Percentiles rank a stretch among this genome's conserved stretches.
These are phyloP conservation scores for Aristolochia fimbriata DNA, from an alignment of 164 flowering plant genomes.

Conservation along the genomic window DNA sequence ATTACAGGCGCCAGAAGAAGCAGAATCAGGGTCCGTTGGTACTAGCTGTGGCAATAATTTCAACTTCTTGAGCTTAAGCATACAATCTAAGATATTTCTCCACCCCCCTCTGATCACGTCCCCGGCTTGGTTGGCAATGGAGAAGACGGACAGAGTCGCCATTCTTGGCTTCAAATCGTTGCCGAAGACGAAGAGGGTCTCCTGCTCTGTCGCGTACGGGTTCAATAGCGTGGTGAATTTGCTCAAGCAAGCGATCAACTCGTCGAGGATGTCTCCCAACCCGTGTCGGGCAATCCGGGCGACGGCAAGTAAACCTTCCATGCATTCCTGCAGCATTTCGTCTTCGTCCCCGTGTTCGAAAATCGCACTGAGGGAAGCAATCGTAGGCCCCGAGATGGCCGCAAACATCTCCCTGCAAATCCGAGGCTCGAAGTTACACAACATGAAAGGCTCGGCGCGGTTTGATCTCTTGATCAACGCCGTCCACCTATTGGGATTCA, in stretches of 20 bases:
- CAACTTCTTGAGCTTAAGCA: slow-evolving; percentile 71
- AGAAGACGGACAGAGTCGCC: slow-evolving; percentile 86
- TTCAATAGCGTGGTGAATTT: slow-evolving; percentile 79
- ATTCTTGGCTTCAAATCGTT: slow-evolving; percentile 75
- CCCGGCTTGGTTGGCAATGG: slow-evolving; percentile 65
- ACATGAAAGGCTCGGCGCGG: slow-evolving; percentile 26
- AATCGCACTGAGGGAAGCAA: slow-evolving; percentile 60
- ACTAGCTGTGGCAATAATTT: slow-evolving; percentile 77
- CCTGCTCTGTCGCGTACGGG: slow-evolving; percentile 85
- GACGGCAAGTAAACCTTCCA: slow-evolving; percentile 61
- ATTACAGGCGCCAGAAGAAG: slow-evolving; percentile 20
- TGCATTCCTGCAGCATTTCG: slow-evolving; percentile 61
- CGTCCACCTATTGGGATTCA: slow-evolving; percentile 70
- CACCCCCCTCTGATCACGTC: slow-evolving; percentile 66
- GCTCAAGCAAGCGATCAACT: slow-evolving; percentile 67
- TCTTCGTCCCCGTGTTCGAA: slow-evolving; percentile 86
- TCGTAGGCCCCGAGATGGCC: slow-evolving; percentile 65
- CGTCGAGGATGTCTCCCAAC: slow-evolving; percentile 72
- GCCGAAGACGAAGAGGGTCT: slow-evolving; percentile 64
- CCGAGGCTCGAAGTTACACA: slow-evolving; percentile 32
- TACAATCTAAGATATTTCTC: slow-evolving; percentile 84
- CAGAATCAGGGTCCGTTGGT: slow-evolving; percentile 38
- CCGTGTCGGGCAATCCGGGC: slow-evolving; percentile 64
- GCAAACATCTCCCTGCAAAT: slow-evolving; percentile 85
- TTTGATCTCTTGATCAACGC: slow-evolving; percentile 57